phyloP scores from a whole-genome alignment of 1,284 basidiomycete species.

The Ceratobasidium papillatum region DNA sequence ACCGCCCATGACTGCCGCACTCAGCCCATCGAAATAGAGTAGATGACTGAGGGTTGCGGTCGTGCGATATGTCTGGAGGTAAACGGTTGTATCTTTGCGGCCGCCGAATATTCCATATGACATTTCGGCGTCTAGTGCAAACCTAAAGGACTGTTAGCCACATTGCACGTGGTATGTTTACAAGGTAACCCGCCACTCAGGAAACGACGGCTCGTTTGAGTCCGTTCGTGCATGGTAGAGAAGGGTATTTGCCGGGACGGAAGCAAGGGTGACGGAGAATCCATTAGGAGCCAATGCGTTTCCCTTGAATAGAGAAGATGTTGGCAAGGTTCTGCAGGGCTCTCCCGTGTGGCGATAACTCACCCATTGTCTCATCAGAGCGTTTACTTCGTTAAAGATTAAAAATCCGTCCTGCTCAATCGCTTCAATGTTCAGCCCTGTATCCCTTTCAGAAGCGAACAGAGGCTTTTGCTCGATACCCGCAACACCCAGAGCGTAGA shows the following conservation, averaged over 20 bases:
- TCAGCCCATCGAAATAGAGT: conserved; percentile 33
- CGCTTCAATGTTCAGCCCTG: neutral
- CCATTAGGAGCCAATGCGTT: conserved; percentile 37
- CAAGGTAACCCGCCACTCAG: conserved; percentile 21
- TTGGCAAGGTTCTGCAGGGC: neutral
- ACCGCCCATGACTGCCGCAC: conserved; percentile 22
- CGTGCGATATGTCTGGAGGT: conserved; percentile 31
- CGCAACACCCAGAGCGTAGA: neutral
- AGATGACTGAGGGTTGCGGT: conserved; percentile 18
- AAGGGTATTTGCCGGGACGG: conserved; percentile 26
- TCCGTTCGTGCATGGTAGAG: conserved; percentile 36
- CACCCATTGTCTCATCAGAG: conserved; percentile 29
- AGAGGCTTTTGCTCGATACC: neutral
- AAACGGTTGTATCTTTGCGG: conserved; percentile 15
- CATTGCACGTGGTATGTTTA: neutral
- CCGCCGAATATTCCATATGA: conserved; percentile 36
- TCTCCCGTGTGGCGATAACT: neutral
- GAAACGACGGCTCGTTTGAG: conserved; percentile 14
- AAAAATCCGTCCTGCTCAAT: conserved; percentile 7
- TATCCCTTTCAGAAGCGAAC: neutral
- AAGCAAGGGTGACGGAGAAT: conserved; percentile 33
- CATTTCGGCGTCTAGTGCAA: conserved; percentile 39
- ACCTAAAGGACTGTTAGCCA: neutral
- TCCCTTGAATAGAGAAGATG: neutral
- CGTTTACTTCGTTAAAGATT: conserved; percentile 30